phyloP scores from a whole-genome alignment of 208 protist genomes.

The Wallacemonas collosoma region DNA sequence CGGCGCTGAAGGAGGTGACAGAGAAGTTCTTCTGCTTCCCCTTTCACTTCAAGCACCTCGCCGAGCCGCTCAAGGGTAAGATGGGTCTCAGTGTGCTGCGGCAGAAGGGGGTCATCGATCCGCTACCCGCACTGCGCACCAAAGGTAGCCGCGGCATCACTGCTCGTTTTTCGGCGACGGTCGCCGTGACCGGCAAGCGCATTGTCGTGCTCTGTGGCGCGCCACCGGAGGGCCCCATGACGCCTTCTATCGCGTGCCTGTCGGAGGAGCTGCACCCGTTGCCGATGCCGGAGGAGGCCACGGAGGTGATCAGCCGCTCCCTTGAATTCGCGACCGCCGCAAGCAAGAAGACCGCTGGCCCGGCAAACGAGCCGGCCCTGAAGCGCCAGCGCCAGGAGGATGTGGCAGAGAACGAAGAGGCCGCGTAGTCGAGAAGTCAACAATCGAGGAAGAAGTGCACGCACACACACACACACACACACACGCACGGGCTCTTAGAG shows the following conservation, averaged over 20 bases:
- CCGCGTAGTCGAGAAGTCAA: slow-evolving; percentile 6
- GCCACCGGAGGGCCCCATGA: slow-evolving; percentile 30
- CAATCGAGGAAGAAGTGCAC: not conserved
- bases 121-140: slow-evolving; percentile 50
- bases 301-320: slow-evolving; percentile 38
- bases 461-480: not conserved
- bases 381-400: slow-evolving; percentile 33
- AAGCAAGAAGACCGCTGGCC: slow-evolving; percentile 18
- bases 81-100: slow-evolving; percentile 71
- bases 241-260: slow-evolving; percentile 30
- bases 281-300: slow-evolving; percentile 42
- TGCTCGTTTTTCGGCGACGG: slow-evolving; percentile 79
- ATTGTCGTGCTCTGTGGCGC: slow-evolving; percentile 79
- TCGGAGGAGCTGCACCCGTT: slow-evolving; percentile 34
- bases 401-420: slow-evolving; percentile 32
- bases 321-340: slow-evolving; percentile 44
- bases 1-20: slow-evolving; percentile 63
- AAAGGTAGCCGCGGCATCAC: slow-evolving; percentile 66
- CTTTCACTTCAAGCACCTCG: slow-evolving; percentile 71
- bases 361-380: slow-evolving; percentile 28
- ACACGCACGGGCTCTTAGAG: too few species aligned
- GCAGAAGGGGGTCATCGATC: slow-evolving; percentile 68
- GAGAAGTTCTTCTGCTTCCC: slow-evolving; percentile 79
- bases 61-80: slow-evolving; percentile 60
- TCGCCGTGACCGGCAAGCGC: slow-evolving; percentile 69